Conservation (phyloP, 2,329 filamentous ascomycete genomes). For the Chaetomium strumarium region DNA sequence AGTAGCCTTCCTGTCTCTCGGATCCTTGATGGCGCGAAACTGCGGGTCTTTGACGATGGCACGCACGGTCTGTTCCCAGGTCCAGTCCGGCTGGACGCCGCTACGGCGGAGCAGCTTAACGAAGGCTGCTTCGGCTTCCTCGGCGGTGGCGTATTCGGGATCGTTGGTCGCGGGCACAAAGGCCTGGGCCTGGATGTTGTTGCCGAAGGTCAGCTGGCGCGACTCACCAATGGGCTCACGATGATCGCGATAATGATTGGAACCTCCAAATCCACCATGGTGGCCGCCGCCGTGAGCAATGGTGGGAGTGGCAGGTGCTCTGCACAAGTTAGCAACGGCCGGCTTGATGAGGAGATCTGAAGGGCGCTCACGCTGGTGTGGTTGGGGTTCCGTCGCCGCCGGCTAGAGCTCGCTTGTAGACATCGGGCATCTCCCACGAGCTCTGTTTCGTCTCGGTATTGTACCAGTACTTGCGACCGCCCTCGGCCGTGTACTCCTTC, state of each 20-base stretch:
- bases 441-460: conserved; percentile 88
- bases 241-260: conserved; percentile 25
- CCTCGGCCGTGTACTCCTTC: conserved; percentile 85
- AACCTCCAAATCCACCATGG: conserved; percentile 13
- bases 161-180: conserved; percentile 62
- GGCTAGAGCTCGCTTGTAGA: conserved; percentile 68
- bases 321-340: conserved; percentile 17
- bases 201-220: conserved; percentile 53
- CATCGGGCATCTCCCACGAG: conserved; percentile 89
- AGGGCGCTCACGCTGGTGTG: conserved; percentile 37
- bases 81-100: conserved; percentile 85
- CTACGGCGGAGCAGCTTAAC: conserved; percentile 80
- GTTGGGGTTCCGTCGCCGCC: conserved; percentile 46
- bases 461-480: conserved; percentile 91
- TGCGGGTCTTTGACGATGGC: conserved; percentile 84
- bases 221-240: conserved; percentile 44
- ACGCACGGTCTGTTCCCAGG: conserved; percentile 84
- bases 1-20: conserved; percentile 79
- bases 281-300: conserved; percentile 30
- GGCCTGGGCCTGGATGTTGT: conserved; percentile 49
- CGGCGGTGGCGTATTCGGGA: conserved; percentile 69
- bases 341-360: not conserved
- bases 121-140: conserved; percentile 91
- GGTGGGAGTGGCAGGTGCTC: conserved; percentile 35
- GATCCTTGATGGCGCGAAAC: conserved; percentile 87